A percentile compares a stretch with the other conserved stretches of the same genome.
Evolutionary conservation across 177 flowering plant genomes (phyloP).

Genomic region (Vitis hybrid): DNA sequence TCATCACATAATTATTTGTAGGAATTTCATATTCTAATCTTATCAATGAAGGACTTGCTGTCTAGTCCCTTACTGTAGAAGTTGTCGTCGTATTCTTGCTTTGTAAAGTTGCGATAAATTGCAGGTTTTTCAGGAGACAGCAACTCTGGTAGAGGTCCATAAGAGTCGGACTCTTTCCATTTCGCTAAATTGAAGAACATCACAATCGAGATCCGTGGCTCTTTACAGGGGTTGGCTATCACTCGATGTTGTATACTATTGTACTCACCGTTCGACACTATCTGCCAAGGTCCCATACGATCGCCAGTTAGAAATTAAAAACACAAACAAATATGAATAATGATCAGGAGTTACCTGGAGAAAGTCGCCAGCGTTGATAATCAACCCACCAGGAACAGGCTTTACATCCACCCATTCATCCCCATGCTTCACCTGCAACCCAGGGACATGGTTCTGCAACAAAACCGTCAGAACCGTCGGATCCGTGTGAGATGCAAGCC

Average conservation of each 20-base stretch:
- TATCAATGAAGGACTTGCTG: constrained; percentile 18
- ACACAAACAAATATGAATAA: background rate
- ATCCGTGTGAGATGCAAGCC: constrained; percentile 45
- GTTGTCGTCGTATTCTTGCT: constrained; percentile 12
- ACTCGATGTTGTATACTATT: constrained; percentile 43
- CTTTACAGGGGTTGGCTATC: constrained; percentile 27
- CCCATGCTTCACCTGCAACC: constrained; percentile 39
- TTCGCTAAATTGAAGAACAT: constrained; percentile 24
- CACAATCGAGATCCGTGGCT: constrained; percentile 30
- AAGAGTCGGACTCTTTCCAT: constrained; percentile 13
- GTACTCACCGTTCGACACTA: constrained; percentile 34
- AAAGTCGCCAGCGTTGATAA: constrained; percentile 45
- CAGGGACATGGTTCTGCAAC: constrained; percentile 33
- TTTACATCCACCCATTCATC: constrained; percentile 42
- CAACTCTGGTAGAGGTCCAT: constrained; percentile 39
- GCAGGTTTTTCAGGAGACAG: constrained; percentile 26
- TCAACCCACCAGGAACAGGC: constrained; percentile 35
- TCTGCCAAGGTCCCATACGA: constrained; percentile 18
- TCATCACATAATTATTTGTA: background rate
- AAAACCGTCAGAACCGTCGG: constrained; percentile 34
- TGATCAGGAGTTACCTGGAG: constrained; percentile 32
- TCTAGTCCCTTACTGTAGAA: constrained; percentile 23
- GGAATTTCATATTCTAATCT: constrained; percentile 6
- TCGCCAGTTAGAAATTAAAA: background rate
- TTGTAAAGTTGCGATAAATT: constrained; percentile 21